Evolutionary conservation across 1,284 basidiomycete species (phyloP), one percentile per base, ranked within the genome.

Genomic region (Sanguinoderma infundibulare): DNA sequence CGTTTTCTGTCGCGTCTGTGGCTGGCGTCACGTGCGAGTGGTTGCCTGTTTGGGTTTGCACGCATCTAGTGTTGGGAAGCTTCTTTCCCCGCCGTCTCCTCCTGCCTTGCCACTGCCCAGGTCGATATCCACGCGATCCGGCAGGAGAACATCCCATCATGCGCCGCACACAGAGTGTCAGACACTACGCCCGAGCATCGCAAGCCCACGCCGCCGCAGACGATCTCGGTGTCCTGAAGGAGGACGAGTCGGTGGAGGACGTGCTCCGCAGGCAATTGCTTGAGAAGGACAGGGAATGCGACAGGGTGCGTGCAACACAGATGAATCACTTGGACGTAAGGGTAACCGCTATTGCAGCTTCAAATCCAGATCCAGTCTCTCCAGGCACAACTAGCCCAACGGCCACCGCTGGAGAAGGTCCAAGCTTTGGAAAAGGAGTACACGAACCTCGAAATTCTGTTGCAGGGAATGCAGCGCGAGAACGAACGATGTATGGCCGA

Each of bases 401-500:
- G 90, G 15, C 90, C 90, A 17, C 83, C 90, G 3, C 62, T 86
- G 28, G 89, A 92, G 63, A 76, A 76, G 0, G 77, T 91, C 20
- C 84, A 89, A 63, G 81, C 80, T 39, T 74, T 92, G 34, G 79
- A 88, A 72, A 86, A 84, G 67, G 90, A 92, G 66, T 85, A 87
- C 68, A 86, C 84, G 67, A 89, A 88, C 61, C 77, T 91, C 0
- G 90, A 91, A 39, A 76, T 92, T 14, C 76, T 92, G 3, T 74
- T 92, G 0, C 83, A 89, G 62, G 91, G 90, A 0, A 91, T 89
- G 0, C 90, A 91, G 65, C 76, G 89, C 55, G 90, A 92, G 75
- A 92, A 92, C 64, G 90, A 91, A 67, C 79, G 88, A 47, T 89
- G 86, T 63, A 92, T 92, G 90, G 78, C 83, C 0, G 89, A 91